These are phyloP conservation scores for Chrysanthemum seticuspe DNA, from an alignment of 129 eudicot species.

Conservation along the genomic window DNA sequence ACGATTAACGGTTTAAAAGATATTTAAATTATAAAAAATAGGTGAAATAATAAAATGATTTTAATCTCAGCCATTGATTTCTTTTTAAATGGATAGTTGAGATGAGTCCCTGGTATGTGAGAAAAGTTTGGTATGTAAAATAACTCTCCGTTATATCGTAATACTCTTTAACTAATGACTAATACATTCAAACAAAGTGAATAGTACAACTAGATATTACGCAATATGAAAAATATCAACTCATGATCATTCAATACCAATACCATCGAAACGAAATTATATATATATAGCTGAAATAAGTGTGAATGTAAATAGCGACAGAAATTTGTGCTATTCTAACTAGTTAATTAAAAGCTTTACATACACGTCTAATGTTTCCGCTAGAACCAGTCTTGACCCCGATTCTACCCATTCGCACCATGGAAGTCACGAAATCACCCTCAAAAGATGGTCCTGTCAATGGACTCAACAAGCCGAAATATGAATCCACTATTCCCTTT, in stretches of 20 bases:
- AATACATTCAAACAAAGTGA: not conserved
- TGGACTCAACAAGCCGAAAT: conserved; percentile 34
- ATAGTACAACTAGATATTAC: not conserved
- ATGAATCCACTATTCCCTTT: conserved; percentile 51
- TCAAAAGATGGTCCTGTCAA: conserved; percentile 49
- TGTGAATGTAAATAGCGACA: not conserved
- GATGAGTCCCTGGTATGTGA: no score
- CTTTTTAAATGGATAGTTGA: no score
- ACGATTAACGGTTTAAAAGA: no score
- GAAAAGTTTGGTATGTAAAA: no score
- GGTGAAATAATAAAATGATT: no score
- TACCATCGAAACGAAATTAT: not conserved
- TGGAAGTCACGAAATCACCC: conserved; percentile 55
- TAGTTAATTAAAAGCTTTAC: conserved; percentile 46
- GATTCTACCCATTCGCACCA: conserved; percentile 70
- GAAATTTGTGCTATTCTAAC: not conserved
- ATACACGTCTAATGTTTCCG: conserved; percentile 69
- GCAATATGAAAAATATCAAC: not conserved
- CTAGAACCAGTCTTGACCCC: conserved; percentile 42
- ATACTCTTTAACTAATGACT: not conserved
- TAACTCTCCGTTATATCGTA: no score
- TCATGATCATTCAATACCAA: not conserved
- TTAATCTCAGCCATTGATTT: no score
- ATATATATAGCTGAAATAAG: conserved; percentile 13
- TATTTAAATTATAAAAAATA: no score